Percentiles rank a stretch among this genome's conserved stretches.
Evolutionary conservation across 306 rosid species (phyloP).

Genomic region (Pachyrhizus erosus): DNA sequence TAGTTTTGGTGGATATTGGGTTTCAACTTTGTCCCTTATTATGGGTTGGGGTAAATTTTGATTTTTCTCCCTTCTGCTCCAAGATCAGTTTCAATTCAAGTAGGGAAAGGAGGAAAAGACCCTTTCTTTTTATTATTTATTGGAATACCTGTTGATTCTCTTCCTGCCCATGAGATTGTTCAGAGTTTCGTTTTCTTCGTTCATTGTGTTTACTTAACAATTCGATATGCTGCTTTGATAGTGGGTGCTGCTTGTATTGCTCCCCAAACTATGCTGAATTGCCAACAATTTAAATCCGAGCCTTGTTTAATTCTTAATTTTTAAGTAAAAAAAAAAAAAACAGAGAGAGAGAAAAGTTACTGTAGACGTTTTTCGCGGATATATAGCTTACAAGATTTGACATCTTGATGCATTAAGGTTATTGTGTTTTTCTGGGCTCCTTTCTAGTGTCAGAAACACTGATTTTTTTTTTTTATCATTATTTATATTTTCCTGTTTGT

Average conservation of each 20-base stretch:
- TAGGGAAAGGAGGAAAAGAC: not conserved
- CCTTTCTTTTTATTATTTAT: not conserved
- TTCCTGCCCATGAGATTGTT: not conserved
- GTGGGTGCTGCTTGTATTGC: not conserved
- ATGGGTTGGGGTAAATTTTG: constrained; percentile 15
- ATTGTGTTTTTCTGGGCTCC: not conserved
- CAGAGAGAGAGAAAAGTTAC: not conserved
- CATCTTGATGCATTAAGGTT: not conserved
- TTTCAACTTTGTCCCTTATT: constrained; percentile 1
- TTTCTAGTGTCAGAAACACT: not conserved
- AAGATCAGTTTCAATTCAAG: constrained; percentile 5
- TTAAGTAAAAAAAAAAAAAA: not conserved
- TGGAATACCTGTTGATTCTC: constrained; percentile 7
- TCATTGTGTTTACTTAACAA: constrained; percentile 14
- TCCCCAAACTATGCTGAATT: constrained; percentile 32
- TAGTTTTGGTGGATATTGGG: not conserved
- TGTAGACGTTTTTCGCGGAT: not conserved
- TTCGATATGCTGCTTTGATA: constrained; percentile 12
- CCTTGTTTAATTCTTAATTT: not conserved
- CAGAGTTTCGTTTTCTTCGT: constrained; percentile 1
- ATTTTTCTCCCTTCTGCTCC: constrained; percentile 3
- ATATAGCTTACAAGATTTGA: not conserved
- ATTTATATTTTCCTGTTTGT: too few relatives aligned
- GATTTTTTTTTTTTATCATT: not conserved
- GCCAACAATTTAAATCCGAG: not conserved